Percentiles rank a stretch among this genome's conserved stretches.
These are phyloP conservation scores for Xanthoconium separans DNA, from an alignment of 1,284 basidiomycete species.

Conservation along the genomic window DNA sequence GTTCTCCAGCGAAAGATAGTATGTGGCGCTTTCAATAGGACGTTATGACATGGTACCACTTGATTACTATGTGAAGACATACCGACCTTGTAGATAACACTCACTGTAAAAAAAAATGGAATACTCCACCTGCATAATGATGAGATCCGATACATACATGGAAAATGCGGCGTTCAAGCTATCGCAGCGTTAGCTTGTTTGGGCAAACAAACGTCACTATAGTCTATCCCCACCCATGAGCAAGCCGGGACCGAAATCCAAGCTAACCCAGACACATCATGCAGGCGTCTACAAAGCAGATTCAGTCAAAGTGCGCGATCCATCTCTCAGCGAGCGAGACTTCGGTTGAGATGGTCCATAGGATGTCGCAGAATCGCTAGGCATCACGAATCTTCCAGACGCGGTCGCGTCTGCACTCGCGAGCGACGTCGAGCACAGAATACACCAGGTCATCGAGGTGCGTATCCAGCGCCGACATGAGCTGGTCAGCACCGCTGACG, in stretches of 20 bases:
- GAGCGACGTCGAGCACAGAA: constrained; percentile 95
- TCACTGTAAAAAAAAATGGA: background rate
- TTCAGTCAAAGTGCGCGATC: constrained; percentile 53
- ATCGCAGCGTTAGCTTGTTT: too few relatives aligned
- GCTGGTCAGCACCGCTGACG: background rate
- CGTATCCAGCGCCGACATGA: constrained; percentile 10
- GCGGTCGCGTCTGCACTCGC: constrained; percentile 83
- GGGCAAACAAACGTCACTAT: background rate
- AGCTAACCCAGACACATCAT: constrained; percentile 43
- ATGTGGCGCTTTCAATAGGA: constrained; percentile 10
- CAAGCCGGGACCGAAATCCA: constrained; percentile 46
- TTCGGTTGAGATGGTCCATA: constrained; percentile 35
- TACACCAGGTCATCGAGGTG: constrained; percentile 92
- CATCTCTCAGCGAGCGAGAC: constrained; percentile 13
- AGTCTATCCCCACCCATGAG: constrained; percentile 37
- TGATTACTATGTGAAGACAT: background rate
- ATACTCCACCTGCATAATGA: background rate
- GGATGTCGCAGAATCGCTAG: constrained; percentile 92
- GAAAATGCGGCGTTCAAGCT: too few relatives aligned
- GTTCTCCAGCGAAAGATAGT: background rate
- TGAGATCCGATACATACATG: too few relatives aligned
- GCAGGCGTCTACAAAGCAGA: constrained; percentile 68
- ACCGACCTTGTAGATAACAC: background rate
- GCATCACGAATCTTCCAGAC: constrained; percentile 79
- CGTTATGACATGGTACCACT: background rate